phyloP scores from a whole-genome alignment of 805 yeast species.

The Sungouiella blattae region DNA sequence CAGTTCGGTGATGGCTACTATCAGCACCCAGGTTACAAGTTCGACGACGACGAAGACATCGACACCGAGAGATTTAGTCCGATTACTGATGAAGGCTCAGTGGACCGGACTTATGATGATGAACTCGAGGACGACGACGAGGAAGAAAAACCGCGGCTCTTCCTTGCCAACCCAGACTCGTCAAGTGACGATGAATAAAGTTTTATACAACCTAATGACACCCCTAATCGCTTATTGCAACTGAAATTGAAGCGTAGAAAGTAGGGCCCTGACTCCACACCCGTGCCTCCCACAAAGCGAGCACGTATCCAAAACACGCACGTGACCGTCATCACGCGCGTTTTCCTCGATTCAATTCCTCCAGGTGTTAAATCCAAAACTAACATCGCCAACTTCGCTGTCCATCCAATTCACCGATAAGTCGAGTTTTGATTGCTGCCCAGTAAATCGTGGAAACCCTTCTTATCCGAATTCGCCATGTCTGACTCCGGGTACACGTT shows the following conservation, averaged over 20 bases:
- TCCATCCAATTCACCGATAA: neutral
- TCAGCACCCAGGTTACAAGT: slow-evolving; percentile 39
- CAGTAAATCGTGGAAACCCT: slow-evolving; percentile 4
- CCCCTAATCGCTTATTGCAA: too few species aligned
- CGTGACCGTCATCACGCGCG: slow-evolving; percentile 1
- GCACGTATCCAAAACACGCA: too few species aligned
- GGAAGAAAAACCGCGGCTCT: slow-evolving; percentile 42
- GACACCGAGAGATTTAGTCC: slow-evolving; percentile 13
- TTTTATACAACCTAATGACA: too few species aligned
- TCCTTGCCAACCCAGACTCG: slow-evolving; percentile 56
- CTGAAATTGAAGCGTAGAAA: too few species aligned
- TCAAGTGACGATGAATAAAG: slow-evolving; percentile 41
- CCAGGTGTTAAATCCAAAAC: slow-evolving; percentile 1
- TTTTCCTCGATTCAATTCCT: slow-evolving; percentile 1
- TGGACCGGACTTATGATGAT: too few species aligned
- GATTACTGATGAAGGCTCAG: slow-evolving; percentile 7
- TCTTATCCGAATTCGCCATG: too few species aligned
- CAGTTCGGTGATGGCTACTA: slow-evolving; percentile 30
- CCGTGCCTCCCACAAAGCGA: too few species aligned
- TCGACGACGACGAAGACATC: slow-evolving; percentile 21
- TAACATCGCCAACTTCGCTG: neutral
- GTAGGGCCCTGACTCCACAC: too few species aligned
- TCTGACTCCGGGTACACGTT: slow-evolving; percentile 61
- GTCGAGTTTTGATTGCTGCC: neutral
- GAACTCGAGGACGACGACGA: slow-evolving; percentile 27